Evolutionary conservation across 345 rosid species (phyloP), one percentile per base, ranked within the genome.

Genomic region (Anacardium occidentale): DNA sequence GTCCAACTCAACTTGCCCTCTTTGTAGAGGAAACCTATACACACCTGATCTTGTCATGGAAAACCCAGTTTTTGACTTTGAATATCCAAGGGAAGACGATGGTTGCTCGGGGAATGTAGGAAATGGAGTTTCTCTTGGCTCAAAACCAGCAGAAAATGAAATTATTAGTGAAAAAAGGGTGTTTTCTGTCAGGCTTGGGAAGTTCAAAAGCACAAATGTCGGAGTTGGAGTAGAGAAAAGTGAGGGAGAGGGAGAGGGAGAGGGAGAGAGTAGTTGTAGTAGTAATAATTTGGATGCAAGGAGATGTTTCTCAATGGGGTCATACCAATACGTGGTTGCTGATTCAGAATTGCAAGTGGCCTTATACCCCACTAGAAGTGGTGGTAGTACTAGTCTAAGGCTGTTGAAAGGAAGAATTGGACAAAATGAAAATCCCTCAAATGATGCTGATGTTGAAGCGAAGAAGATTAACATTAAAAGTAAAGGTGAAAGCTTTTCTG

Each of bases 401-500:
- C 57, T 74, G 75, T 76, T 71, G 58, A 83, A 83, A 76, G 64
- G 54, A 63, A 69, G 73, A 55, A 69, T 72, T 66, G 83, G 76
- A 63, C 86, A 71, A 71, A 81, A 29, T 66, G 88, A 82, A 68
- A 85, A 80, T 70, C 83, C 82, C 55, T 58, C 76, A 61, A 45
- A 63, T 77, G 85, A 79, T 52, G 86, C 77, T n/a, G 88, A 81
- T 78, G 78, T 66, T 68, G 96, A 88, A 55, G 97, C 94, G 79
- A 89, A 89, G 86, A 93, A 85, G 85, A 84, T 93, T 11, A 83
- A 86, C 79, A 71, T 82, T 73, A 81, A 85, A 64, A 93, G 86
- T 78, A 91, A 85, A 85, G 94, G 96, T 51, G 98, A 93, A 73
- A 93, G 98, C 92, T 89, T 89, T 73, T 93, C 98, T 69, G 93